These are phyloP conservation scores for Pholiota conissans DNA, from an alignment of 768 basidiomycete genomes.

Conservation along the genomic window DNA sequence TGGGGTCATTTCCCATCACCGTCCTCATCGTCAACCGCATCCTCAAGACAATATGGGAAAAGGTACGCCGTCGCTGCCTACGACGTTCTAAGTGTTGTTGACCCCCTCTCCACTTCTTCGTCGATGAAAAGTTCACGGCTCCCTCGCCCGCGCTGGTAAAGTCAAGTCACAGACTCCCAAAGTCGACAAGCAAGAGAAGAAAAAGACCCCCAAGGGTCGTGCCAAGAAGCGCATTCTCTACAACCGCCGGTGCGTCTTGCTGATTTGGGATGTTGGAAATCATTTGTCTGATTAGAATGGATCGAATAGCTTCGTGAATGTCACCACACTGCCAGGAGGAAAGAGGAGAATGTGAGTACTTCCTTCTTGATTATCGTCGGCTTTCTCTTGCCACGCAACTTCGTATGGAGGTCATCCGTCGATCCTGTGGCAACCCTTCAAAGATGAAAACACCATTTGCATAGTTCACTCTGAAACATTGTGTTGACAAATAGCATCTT, in stretches of 20 bases:
- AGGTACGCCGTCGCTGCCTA: conserved; percentile 40
- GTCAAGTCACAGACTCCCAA: conserved; percentile 98
- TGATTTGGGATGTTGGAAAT: neutral
- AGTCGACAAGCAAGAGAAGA: conserved; percentile 98
- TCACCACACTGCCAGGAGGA: conserved; percentile 86
- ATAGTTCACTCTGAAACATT: conserved; percentile 97
- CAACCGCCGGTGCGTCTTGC: conserved; percentile 77
- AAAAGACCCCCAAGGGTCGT: conserved; percentile 96
- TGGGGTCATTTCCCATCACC: conserved; percentile 28
- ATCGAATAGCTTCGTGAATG: conserved; percentile 80
- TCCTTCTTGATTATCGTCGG: conserved; percentile 3
- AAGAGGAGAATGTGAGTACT: conserved; percentile 93
- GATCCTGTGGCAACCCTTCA: neutral
- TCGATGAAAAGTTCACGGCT: conserved; percentile 83
- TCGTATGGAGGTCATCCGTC: neutral
- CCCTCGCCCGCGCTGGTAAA: conserved; percentile 99
- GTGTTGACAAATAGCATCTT: conserved; percentile 86
- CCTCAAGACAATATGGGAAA: conserved; percentile 76
- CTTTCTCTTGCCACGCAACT: neutral
- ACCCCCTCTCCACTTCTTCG: neutral
- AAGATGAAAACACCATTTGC: conserved; percentile 69
- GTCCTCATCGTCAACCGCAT: conserved; percentile 36
- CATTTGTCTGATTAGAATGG: conserved; percentile 4
- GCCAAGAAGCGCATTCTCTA: conserved; percentile 96
- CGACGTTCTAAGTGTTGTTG: neutral